phyloP scores from a whole-genome alignment of 164 flowering plant species.

The Vitis vinifera region DNA sequence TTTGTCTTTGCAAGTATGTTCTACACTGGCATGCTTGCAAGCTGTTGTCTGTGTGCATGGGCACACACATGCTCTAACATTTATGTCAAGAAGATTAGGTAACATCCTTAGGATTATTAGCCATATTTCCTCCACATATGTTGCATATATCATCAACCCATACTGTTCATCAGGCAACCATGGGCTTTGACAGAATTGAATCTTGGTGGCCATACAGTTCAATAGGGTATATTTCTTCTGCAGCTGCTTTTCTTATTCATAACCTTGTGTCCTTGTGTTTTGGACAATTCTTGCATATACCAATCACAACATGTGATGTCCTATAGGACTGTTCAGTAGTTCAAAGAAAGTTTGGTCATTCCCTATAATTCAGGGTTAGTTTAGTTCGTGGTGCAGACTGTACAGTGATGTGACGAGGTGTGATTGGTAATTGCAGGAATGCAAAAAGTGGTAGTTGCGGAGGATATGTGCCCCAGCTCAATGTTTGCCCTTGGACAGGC shows the following conservation, averaged over 20 bases:
- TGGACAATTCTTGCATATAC: slow-evolving; percentile 8
- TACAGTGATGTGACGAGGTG: slow-evolving; percentile 24
- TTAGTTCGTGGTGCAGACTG: slow-evolving; percentile 1
- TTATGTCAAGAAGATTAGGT: no score
- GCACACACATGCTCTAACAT: no score
- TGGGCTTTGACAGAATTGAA: neutral
- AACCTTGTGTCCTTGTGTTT: neutral
- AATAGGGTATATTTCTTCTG: slow-evolving; percentile 15
- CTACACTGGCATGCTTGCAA: no score
- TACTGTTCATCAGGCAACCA: neutral
- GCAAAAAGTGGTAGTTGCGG: slow-evolving; percentile 24
- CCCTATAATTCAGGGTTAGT: slow-evolving; percentile 8
- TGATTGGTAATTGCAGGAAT: slow-evolving; percentile 37
- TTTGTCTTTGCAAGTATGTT: neutral
- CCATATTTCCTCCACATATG: neutral
- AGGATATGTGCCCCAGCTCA: slow-evolving; percentile 23
- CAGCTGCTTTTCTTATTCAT: slow-evolving; percentile 7
- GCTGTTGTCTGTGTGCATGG: no score
- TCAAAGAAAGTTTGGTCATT: slow-evolving; percentile 7
- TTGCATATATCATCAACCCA: neutral
- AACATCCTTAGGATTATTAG: neutral
- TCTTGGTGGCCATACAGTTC: neutral
- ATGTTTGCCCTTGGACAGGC: slow-evolving; percentile 24
- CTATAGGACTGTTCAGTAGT: neutral
- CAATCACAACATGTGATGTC: slow-evolving; percentile 17